Percentiles rank a stretch among this genome's conserved stretches.
Conservation (phyloP, 2,329 filamentous ascomycete species). For the Ceratocystis variospora region DNA sequence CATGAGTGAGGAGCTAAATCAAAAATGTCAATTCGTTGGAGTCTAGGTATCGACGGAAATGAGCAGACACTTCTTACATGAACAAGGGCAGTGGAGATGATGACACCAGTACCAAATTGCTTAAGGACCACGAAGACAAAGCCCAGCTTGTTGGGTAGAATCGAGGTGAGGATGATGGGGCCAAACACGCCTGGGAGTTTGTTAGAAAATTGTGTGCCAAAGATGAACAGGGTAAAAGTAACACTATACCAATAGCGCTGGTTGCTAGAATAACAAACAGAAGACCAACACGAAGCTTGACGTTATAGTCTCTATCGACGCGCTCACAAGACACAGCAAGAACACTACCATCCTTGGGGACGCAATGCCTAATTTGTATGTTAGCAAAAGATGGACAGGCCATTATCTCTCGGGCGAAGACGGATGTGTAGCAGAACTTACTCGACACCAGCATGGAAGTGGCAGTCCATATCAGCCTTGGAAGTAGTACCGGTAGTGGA, state of each 20-base stretch:
- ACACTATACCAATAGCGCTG: slow-evolving; percentile 43
- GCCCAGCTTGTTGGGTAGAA: slow-evolving; percentile 38
- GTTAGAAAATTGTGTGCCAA: background rate
- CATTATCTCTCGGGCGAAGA: no score
- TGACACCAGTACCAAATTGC: slow-evolving; percentile 60
- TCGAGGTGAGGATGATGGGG: slow-evolving; percentile 49
- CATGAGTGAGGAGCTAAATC: slow-evolving; percentile 56
- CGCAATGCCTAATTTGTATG: slow-evolving; percentile 39
- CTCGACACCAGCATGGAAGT: slow-evolving; percentile 65
- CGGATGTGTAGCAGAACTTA: slow-evolving; percentile 30
- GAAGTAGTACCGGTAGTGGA: slow-evolving; percentile 7
- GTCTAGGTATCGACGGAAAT: background rate
- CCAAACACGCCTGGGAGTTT: slow-evolving; percentile 41
- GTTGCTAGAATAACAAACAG: slow-evolving; percentile 59
- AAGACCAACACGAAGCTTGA: slow-evolving; percentile 54
- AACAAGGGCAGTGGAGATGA: slow-evolving; percentile 57
- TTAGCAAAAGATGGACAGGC: slow-evolving; percentile 8
- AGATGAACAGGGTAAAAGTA: background rate
- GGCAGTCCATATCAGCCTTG: slow-evolving; percentile 38
- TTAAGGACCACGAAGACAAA: slow-evolving; percentile 50
- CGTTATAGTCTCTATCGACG: slow-evolving; percentile 45
- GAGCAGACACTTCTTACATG: slow-evolving; percentile 34
- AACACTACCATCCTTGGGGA: slow-evolving; percentile 28
- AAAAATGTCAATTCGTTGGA: background rate
- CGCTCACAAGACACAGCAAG: slow-evolving; percentile 33